These are phyloP conservation scores for Xerocomellus amylosporus DNA, from an alignment of 768 basidiomycete genomes.

Conservation along the genomic window DNA sequence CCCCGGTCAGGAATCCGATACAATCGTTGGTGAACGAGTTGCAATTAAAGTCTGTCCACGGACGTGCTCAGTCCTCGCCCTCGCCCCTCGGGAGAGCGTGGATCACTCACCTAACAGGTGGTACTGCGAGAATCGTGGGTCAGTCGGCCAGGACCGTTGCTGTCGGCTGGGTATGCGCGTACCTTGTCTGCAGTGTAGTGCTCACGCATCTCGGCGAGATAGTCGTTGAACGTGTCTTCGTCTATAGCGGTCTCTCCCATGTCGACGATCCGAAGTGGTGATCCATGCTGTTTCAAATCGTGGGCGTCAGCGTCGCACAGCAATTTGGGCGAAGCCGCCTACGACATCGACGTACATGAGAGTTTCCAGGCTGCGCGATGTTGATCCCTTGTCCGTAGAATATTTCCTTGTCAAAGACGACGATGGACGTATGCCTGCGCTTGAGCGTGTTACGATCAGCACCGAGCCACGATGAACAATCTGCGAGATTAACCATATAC, in stretches of 20 bases:
- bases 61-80: neutral
- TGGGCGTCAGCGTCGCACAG: neutral
- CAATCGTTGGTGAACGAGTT: constrained; percentile 93
- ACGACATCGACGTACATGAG: constrained; percentile 58
- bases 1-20: constrained; percentile 82
- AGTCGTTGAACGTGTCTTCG: constrained; percentile 82
- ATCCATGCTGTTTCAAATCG: constrained; percentile 61
- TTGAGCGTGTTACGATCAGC: constrained; percentile 11
- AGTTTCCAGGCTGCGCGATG: constrained; percentile 68
- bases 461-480: neutral
- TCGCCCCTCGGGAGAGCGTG: neutral
- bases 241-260: constrained; percentile 82
- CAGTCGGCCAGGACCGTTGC: neutral
- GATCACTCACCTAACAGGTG: constrained; percentile 67
- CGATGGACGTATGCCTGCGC: constrained; percentile 87
- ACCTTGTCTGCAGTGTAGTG: constrained; percentile 92
- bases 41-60: constrained; percentile 78
- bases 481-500: constrained; percentile 67
- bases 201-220: constrained; percentile 66
- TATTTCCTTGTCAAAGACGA: constrained; percentile 80
- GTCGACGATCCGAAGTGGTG: constrained; percentile 64
- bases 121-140: constrained; percentile 49
- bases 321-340: neutral
- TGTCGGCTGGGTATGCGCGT: constrained; percentile 16
- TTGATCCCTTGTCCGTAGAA: constrained; percentile 90